phyloP scores from a whole-genome alignment of 1,139 yeast species.

The Zygoascus hellenicus region DNA sequence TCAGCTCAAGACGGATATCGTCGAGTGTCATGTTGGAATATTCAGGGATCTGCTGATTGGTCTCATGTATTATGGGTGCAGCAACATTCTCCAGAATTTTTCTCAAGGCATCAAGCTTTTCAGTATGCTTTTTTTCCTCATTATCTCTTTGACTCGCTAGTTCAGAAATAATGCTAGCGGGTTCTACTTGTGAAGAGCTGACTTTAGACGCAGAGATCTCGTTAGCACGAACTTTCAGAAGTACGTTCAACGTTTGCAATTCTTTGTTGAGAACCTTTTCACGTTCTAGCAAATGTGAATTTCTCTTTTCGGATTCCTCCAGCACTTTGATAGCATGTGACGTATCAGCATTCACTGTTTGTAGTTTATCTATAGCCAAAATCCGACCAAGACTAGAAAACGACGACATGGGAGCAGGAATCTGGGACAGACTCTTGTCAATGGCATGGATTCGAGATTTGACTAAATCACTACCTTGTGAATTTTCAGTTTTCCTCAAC shows the following conservation, averaged over 20 bases:
- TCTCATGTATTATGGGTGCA: conserved; percentile 10
- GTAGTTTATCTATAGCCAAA: conserved; percentile 15
- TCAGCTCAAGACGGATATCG: conserved; percentile 11
- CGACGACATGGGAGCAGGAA: conserved; percentile 4
- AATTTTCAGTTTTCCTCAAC: not conserved
- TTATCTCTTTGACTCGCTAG: conserved; percentile 7
- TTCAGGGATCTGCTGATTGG: not conserved
- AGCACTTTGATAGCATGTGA: conserved; percentile 12
- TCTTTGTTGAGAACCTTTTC: conserved; percentile 16
- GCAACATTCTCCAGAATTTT: conserved; percentile 15
- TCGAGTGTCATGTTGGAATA: conserved; percentile 5
- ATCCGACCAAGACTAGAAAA: conserved; percentile 16
- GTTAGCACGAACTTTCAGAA: conserved; percentile 9
- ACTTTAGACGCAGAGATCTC: conserved; percentile 9
- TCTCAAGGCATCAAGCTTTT: conserved; percentile 13
- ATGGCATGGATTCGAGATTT: conserved; percentile 1
- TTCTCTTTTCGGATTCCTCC: conserved; percentile 10
- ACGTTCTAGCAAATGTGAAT: conserved; percentile 4
- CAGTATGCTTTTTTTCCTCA: conserved; percentile 7
- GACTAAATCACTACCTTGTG: not conserved
- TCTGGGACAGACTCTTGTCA: conserved; percentile 2
- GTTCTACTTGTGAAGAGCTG: conserved; percentile 5
- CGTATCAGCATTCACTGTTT: conserved; percentile 13
- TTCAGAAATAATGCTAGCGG: conserved; percentile 13
- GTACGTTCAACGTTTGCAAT: conserved; percentile 11